Evolutionary conservation across 768 basidiomycete genomes (phyloP), one percentile per base, ranked within the genome.

Genomic region (Tephrocybe sp.): DNA sequence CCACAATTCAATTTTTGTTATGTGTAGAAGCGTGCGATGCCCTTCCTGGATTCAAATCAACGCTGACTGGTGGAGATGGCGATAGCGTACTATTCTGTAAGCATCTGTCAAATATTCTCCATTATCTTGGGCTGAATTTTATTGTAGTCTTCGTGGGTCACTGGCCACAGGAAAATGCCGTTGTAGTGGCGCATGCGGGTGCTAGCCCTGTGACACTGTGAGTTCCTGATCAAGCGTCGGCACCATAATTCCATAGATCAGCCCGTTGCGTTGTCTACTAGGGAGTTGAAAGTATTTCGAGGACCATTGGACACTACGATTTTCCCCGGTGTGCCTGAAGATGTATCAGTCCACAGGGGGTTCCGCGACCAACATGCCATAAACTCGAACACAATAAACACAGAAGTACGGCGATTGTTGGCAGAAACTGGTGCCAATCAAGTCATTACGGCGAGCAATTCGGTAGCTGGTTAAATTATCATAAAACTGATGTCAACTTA

Each of bases 171-270:
- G 51, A 73, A 46, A 66, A 72, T 44, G 61, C 75, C 0, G 70
- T 80, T 27, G 69, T 80, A 9, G 76, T 80, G 9, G 70, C 74
- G 1, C 79, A 80, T 54, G 67, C 80, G 55, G 78, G 80, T 8
- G 79, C 80, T 7, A 72, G 81, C 52, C 72, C 77, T n/a, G 60
- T 61, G 0, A 58, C 70, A 51, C 47, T 81, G 77, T 79, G n/a
- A n/a, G n/a, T n/a, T n/a, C n/a, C n/a, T n/a, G n/a, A n/a, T n/a
- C n/a, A n/a, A n/a, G n/a, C n/a, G n/a, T n/a, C n/a, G n/a, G n/a
- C n/a, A n/a, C n/a, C n/a, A n/a, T n/a, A n/a, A n/a, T n/a, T n/a
- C n/a, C n/a, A n/a, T n/a, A n/a, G n/a, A n/a, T n/a, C n/a, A n/a
- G n/a, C n/a, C n/a, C n/a, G n/a, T n/a, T n/a, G n/a, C n/a, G n/a